Evolutionary conservation across 176 grass and related monocot genomes (phyloP), one percentile per base, ranked within the genome.

Genomic region (Secale cereale): DNA sequence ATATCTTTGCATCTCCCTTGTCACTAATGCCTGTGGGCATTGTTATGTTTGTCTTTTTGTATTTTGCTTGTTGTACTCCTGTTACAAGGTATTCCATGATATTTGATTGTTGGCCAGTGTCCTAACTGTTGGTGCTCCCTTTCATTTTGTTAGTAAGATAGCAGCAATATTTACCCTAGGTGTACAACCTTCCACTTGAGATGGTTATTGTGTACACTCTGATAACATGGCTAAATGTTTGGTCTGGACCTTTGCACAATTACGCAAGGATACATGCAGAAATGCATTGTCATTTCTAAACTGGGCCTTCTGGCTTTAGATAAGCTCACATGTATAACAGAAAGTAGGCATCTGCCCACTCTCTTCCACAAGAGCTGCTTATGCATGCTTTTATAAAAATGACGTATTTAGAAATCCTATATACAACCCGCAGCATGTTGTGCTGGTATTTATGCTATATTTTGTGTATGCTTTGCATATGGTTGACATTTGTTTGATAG

Each of bases 131-230:
- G 14, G 19, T 66, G 2, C 2, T 48, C 64, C 81, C 41, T 37
- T 27, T 77, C 45, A 48, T 87, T 81, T 54, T 63, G 10, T 52
- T 46, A 83, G 29, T 4, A 41, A 72, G 4, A 20, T 7, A 39
- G 22, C 80, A 52, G 22, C 69, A 89, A 30, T 48, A 33, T 81
- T 85, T 81, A 60, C 19, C 20, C 22, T 72, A 37, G n/a, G 19
- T 6, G 10, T 69, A 27, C 62, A 81, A 2, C 62, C 32, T 63
- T 77, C 48, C 25, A 19, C 15, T 61, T 61, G 56, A 45, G 35
- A 31, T 65, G 59, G 29, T 14, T 25, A 43, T 65, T 65, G 16
- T 78, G 60, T 73, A 39, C 11, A 22, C 23, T 40, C 41, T 73
- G 7, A 74, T 66, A 6, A 2, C 43, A 54, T 37, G 46, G n/a